These are phyloP conservation scores for Macrotyloma uniflorum DNA, from an alignment of 306 rosid species.

Conservation along the genomic window DNA sequence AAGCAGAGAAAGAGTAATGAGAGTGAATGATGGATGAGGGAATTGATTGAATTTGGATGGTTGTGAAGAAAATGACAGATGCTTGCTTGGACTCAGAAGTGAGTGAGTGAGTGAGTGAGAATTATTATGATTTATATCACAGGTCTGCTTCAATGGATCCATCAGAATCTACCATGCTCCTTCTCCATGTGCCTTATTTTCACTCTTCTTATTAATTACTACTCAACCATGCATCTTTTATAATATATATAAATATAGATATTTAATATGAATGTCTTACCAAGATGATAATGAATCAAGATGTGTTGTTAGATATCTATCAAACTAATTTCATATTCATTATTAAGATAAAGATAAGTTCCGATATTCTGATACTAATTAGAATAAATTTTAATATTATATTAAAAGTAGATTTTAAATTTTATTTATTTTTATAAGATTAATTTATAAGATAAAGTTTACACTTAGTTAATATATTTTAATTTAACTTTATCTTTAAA, in stretches of 20 bases:
- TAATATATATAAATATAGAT: neutral
- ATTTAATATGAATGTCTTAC: neutral
- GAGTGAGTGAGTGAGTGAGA: neutral
- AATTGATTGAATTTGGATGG: slow-evolving; percentile 34
- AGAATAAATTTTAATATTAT: too few relatives aligned
- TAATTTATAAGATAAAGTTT: too few relatives aligned
- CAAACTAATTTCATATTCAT: too few relatives aligned
- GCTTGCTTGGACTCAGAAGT: neutral
- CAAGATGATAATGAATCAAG: neutral
- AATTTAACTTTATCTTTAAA: too few relatives aligned
- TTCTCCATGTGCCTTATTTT: slow-evolving; percentile 29
- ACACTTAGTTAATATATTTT: too few relatives aligned
- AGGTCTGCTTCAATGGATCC: slow-evolving; percentile 32
- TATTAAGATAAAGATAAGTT: too few relatives aligned
- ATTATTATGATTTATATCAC: neutral
- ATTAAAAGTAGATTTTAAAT: too few relatives aligned
- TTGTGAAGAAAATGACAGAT: slow-evolving; percentile 27
- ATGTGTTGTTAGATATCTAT: too few relatives aligned
- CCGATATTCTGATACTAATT: too few relatives aligned
- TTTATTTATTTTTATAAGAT: too few relatives aligned
- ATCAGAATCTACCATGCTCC: slow-evolving; percentile 35
- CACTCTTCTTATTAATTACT: neutral
- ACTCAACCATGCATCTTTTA: neutral
- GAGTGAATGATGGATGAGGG: too few relatives aligned
- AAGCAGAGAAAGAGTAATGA: too few relatives aligned